Percentiles rank a stretch among this genome's conserved stretches.
Evolutionary conservation across 495 filamentous ascomycete genomes (phyloP).

Genomic region (Cairneyella variabilis): DNA sequence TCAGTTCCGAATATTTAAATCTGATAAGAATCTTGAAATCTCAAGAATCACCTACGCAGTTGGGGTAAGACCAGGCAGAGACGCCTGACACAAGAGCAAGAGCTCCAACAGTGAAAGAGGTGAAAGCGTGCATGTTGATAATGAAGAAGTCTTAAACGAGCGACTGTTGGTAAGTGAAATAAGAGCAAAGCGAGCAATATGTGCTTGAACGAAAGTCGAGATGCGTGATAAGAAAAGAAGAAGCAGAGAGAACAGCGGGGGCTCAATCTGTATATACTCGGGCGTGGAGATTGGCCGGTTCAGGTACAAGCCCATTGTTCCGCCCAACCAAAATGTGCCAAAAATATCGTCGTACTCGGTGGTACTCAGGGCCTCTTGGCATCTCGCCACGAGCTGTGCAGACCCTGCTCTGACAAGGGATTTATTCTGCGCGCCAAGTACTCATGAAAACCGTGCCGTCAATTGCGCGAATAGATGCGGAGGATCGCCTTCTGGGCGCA

Average conservation of each 20-base stretch:
- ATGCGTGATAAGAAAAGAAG: background rate
- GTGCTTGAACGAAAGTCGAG: no score
- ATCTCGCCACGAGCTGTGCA: background rate
- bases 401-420: background rate
- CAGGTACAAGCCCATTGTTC: no score
- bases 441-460: background rate
- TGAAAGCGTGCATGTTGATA: slow-evolving; percentile 6
- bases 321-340: no score
- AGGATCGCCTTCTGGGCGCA: no score
- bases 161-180: background rate
- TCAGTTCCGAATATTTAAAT: background rate
- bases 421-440: background rate
- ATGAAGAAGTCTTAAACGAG: background rate
- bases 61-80: slow-evolving; percentile 27
- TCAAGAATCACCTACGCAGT: slow-evolving; percentile 28
- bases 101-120: slow-evolving; percentile 20
- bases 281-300: no score
- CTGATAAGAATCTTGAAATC: no score
- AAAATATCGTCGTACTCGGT: no score
- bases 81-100: no score
- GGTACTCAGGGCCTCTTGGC: background rate
- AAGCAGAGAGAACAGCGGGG: background rate
- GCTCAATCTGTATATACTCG: background rate
- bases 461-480: background rate
- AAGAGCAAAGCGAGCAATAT: background rate